Evolutionary conservation across 192 early-diverging fungal genomes (phyloP).

Genomic region (Chytriomyces sp.): DNA sequence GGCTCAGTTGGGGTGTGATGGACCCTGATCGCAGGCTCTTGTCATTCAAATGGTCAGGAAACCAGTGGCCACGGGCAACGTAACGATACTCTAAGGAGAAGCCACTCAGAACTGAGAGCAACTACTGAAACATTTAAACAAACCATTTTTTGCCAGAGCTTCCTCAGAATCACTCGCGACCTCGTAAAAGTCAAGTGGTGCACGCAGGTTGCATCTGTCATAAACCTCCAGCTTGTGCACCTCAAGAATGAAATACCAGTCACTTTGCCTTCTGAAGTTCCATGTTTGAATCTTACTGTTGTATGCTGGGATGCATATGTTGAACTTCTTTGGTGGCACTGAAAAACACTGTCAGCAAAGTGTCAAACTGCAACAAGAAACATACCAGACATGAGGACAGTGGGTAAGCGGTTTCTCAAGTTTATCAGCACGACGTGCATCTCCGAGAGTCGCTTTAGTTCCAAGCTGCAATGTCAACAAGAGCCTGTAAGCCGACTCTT

Average conservation of each 20-base stretch:
- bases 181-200: neutral
- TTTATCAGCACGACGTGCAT: neutral
- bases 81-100: too few relatives aligned
- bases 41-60: too few relatives aligned
- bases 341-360: neutral
- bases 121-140: neutral
- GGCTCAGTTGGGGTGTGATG: too few relatives aligned
- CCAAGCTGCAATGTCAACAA: neutral
- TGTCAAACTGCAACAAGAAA: neutral
- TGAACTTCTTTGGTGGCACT: neutral
- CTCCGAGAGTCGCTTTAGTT: neutral
- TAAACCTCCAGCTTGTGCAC: neutral
- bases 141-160: neutral
- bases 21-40: too few relatives aligned
- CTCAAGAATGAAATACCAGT: neutral
- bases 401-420: neutral
- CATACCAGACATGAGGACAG: neutral
- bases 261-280: neutral
- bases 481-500: neutral
- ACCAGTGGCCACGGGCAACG: too few relatives aligned
- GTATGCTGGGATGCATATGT: neutral
- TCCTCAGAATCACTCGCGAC: neutral
- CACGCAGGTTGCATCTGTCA: neutral
- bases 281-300: conserved; percentile 1
- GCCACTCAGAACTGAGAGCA: neutral